Base-by-base conservation (phyloP, 2,329 filamentous ascomycete genomes). In the Fusarium foetens region DNA sequence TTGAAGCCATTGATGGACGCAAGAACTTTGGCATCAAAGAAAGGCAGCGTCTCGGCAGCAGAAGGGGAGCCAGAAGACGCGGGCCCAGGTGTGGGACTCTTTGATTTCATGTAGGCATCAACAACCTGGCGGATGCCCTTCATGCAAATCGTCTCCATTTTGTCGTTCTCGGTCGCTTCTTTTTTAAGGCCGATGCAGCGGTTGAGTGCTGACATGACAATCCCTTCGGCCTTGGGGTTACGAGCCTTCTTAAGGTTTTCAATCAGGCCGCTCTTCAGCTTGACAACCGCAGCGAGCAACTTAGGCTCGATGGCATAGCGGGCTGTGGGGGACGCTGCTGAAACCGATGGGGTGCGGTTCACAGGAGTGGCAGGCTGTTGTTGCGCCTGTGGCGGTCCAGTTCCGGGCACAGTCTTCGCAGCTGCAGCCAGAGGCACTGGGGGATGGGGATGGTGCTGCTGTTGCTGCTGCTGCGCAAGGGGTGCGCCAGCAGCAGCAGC, bases 141-240 rank as follows among this genome's bases (percentile, higher is more conserved):
- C 54, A 84, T 84, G 48, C 83, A 84, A 41, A 87, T 84, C 35
- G 79, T 77, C 68, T 87, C 86, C 76, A 87, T 82, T 64, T 81
- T 81, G 41, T 85, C 83, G 58, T 84, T 83, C 45, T 83, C 84
- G 1, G 83, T 84, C 11, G 82, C 81, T 45, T 81, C 80, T 29
- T 81, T 81, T 67, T 86, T 83, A 51, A 88, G 81, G 0, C 85
- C 85, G 14, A 88, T 78, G 48, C 83, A 85, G 31, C 86, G 85
- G 68, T 87, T 87, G 68, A 88, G 79, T 17, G 86, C 86, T 11
- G 85, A 87, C 82, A 87, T 86, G 66, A 87, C 84, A 29, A 87
- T 83, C 29, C 82, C 84, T 63, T 86, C 83, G 21, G 84, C 80
- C 62, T 83, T 81, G 31, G 83, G 81, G 17, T 81, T 80, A 19